phyloP scores from a whole-genome alignment of 2,329 filamentous ascomycete genomes.

The Lomentospora prolificans region DNA sequence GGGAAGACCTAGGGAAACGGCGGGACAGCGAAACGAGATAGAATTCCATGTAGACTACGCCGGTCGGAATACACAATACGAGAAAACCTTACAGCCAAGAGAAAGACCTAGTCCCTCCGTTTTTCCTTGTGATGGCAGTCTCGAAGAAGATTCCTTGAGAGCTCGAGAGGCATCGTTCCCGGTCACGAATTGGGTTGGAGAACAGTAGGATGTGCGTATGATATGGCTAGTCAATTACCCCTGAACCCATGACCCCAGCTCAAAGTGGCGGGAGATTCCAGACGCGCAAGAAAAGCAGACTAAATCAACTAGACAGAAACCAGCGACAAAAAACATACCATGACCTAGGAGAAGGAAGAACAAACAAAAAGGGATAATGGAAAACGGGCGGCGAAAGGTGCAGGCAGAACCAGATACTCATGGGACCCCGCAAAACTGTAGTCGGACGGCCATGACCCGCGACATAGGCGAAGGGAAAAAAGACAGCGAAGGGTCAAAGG shows the following conservation, averaged over 20 bases:
- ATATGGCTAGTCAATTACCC: neutral
- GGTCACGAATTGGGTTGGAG: neutral
- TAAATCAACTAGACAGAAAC: neutral
- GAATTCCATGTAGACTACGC: neutral
- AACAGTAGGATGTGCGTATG: neutral
- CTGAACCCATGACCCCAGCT: neutral
- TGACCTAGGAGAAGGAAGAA: slow-evolving; percentile 5
- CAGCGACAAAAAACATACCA: slow-evolving; percentile 1
- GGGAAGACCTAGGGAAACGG: neutral
- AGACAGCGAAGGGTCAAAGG: neutral
- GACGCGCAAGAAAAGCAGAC: neutral
- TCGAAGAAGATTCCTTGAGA: too few relatives aligned
- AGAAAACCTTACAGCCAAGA: too few relatives aligned
- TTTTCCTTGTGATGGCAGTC: too few relatives aligned
- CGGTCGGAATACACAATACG: neutral
- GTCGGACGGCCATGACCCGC: too few relatives aligned
- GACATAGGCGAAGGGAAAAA: neutral
- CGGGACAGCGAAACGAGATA: neutral
- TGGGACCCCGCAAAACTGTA: too few relatives aligned
- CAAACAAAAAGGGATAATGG: neutral
- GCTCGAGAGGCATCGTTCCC: too few relatives aligned
- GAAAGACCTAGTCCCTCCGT: too few relatives aligned
- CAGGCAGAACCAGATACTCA: too few relatives aligned
- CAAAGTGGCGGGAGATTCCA: neutral
- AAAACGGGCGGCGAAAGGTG: slow-evolving; percentile 3